These are phyloP conservation scores for Globisporangium rhizosaccharum DNA, from an alignment of 352 stramenopile species.

Conservation along the genomic window DNA sequence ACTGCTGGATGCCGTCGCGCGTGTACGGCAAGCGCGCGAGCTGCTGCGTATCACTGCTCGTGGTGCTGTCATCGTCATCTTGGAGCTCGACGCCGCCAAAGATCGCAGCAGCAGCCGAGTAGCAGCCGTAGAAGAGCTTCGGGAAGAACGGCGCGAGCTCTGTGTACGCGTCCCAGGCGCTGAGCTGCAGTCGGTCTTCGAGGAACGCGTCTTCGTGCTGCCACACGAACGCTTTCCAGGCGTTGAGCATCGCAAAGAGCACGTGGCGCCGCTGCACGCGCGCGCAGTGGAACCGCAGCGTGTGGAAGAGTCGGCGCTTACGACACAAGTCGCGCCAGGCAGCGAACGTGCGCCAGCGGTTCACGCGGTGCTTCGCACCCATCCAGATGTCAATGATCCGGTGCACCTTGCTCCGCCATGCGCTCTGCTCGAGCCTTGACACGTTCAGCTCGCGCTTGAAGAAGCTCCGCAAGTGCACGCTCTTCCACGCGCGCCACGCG, in stretches of 20 bases:
- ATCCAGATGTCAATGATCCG: slow-evolving; percentile 55
- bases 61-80: slow-evolving; percentile 1
- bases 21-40: slow-evolving; percentile 12
- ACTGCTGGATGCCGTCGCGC: slow-evolving; percentile 28
- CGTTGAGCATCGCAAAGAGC: slow-evolving; percentile 41
- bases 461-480: slow-evolving; percentile 44
- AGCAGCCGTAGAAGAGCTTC: slow-evolving; percentile 60
- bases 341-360: slow-evolving; percentile 34
- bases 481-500: slow-evolving; percentile 38
- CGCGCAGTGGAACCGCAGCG: slow-evolving; percentile 36
- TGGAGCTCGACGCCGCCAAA: slow-evolving; percentile 38
- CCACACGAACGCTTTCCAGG: slow-evolving; percentile 63
- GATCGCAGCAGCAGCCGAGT: slow-evolving; percentile 46
- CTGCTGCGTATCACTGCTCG: neutral
- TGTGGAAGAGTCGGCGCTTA: slow-evolving; percentile 47
- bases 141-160: slow-evolving; percentile 48
- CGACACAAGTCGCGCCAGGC: slow-evolving; percentile 41
- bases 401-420: slow-evolving; percentile 41
- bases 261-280: slow-evolving; percentile 30
- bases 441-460: slow-evolving; percentile 57
- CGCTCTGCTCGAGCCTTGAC: slow-evolving; percentile 34
- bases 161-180: slow-evolving; percentile 51
- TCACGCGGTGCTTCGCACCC: slow-evolving; percentile 15
- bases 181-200: slow-evolving; percentile 46
- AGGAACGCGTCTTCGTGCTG: slow-evolving; percentile 53